Evolutionary conservation across 169 alveolate genomes (phyloP).

Genomic region (Blepharisma undulans): DNA sequence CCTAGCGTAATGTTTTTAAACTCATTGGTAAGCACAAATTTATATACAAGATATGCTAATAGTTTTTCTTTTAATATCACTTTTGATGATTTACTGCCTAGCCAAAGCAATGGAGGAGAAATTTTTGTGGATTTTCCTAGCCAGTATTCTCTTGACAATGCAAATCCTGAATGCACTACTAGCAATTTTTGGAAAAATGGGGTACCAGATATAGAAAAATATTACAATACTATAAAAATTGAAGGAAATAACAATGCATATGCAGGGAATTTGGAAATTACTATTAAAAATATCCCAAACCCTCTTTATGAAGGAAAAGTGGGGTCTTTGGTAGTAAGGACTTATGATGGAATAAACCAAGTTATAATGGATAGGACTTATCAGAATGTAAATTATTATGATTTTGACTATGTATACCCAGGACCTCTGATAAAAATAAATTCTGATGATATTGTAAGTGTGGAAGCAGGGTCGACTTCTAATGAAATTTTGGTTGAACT

Average conservation of each 20-base stretch:
- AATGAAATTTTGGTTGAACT: conserved; percentile 36
- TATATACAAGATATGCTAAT: background rate
- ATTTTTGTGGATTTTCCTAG: conserved; percentile 9
- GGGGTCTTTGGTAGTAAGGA: conserved; percentile 38
- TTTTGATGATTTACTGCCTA: background rate
- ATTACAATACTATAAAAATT: background rate
- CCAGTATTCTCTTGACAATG: background rate
- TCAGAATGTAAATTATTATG: conserved; percentile 49
- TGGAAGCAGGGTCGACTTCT: conserved; percentile 52
- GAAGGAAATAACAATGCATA: background rate
- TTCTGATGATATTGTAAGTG: conserved; percentile 34
- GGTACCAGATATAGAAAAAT: background rate
- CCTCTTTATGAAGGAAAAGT: conserved; percentile 49
- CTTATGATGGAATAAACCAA: conserved; percentile 52
- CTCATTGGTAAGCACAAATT: background rate
- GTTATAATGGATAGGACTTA: conserved; percentile 42
- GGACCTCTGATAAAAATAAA: conserved; percentile 57
- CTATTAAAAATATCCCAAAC: conserved; percentile 43
- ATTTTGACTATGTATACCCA: conserved; percentile 42
- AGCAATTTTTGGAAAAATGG: conserved; percentile 6
- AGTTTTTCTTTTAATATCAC: background rate
- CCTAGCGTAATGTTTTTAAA: background rate
- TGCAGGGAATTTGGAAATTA: conserved; percentile 16
- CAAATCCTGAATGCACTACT: background rate
- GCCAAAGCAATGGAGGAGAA: background rate